These are phyloP conservation scores for Penstemon newberryi DNA, from an alignment of 257 asterid species.

Conservation along the genomic window DNA sequence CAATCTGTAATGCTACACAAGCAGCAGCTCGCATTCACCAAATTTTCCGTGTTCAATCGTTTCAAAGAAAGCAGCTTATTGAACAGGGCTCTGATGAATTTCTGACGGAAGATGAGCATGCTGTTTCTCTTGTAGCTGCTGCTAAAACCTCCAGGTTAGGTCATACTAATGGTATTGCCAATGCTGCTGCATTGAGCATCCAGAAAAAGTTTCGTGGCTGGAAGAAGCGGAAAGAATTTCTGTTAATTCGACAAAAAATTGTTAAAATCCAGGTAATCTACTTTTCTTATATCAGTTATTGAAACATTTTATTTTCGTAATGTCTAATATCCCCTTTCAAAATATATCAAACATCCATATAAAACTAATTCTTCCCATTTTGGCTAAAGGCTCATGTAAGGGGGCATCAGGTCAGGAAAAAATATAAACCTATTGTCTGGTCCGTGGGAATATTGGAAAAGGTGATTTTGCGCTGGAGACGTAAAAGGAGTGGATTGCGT, in stretches of 20 bases:
- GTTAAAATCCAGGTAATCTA: slow-evolving; percentile 87
- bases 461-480: slow-evolving; percentile 93
- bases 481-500: slow-evolving; percentile 85
- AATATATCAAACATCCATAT: not conserved
- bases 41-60: slow-evolving; percentile 78
- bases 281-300: slow-evolving; percentile 19
- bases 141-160: slow-evolving; percentile 60
- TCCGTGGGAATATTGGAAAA: slow-evolving; percentile 92
- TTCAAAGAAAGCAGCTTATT: slow-evolving; percentile 70
- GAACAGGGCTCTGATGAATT: slow-evolving; percentile 46
- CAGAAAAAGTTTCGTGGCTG: slow-evolving; percentile 97
- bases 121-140: slow-evolving; percentile 59
- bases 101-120: slow-evolving; percentile 50
- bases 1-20: slow-evolving; percentile 90
- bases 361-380: slow-evolving; percentile 36
- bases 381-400: slow-evolving; percentile 87
- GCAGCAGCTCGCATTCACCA: slow-evolving; percentile 95
- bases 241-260: slow-evolving; percentile 70
- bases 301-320: not conserved
- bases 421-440: slow-evolving; percentile 82
- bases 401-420: slow-evolving; percentile 95
- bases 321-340: not conserved
- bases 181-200: slow-evolving; percentile 77
- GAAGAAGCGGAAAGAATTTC: slow-evolving; percentile 78
- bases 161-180: slow-evolving; percentile 49